A percentile compares a stretch with the other conserved stretches of the same genome.
Conservation (phyloP, 345 rosid genomes). For the Raphanus raphanistrum region DNA sequence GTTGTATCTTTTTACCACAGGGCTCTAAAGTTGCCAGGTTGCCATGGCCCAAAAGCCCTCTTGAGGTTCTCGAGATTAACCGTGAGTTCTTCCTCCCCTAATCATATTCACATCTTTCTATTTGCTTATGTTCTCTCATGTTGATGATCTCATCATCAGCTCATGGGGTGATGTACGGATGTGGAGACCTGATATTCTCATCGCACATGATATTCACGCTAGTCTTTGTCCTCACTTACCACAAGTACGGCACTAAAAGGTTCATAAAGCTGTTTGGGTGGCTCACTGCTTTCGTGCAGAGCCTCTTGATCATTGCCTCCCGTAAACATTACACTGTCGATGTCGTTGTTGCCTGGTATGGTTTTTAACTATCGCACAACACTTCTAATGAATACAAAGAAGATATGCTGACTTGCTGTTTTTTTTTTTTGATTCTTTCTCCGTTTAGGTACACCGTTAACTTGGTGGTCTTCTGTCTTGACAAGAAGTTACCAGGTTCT, state of each 20-base stretch:
- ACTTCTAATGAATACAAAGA: not conserved
- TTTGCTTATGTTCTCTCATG: slow-evolving; percentile 6
- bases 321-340: slow-evolving; percentile 98
- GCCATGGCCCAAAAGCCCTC: slow-evolving; percentile 69
- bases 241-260: slow-evolving; percentile 91
- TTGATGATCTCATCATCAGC: slow-evolving; percentile 59
- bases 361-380: not conserved
- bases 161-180: slow-evolving; percentile 82
- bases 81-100: slow-evolving; percentile 47
- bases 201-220: slow-evolving; percentile 98
- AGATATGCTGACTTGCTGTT: slow-evolving; percentile 9
- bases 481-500: slow-evolving; percentile 95
- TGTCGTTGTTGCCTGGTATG: slow-evolving; percentile 94
- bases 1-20: slow-evolving; percentile 38
- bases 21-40: slow-evolving; percentile 81
- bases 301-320: slow-evolving; percentile 89
- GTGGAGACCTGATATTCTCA: slow-evolving; percentile 98
- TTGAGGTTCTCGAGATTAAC: slow-evolving; percentile 76
- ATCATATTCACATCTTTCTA: not conserved
- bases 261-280: slow-evolving; percentile 84
- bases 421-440: slow-evolving; percentile 2
- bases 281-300: slow-evolving; percentile 75
- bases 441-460: slow-evolving; percentile 84
- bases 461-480: slow-evolving; percentile 84
- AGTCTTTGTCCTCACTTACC: slow-evolving; percentile 90